A percentile compares a stretch with the other conserved stretches of the same genome.
Conservation (phyloP, 2,329 filamentous ascomycete genomes). For the Knoxdaviesia capensis region DNA sequence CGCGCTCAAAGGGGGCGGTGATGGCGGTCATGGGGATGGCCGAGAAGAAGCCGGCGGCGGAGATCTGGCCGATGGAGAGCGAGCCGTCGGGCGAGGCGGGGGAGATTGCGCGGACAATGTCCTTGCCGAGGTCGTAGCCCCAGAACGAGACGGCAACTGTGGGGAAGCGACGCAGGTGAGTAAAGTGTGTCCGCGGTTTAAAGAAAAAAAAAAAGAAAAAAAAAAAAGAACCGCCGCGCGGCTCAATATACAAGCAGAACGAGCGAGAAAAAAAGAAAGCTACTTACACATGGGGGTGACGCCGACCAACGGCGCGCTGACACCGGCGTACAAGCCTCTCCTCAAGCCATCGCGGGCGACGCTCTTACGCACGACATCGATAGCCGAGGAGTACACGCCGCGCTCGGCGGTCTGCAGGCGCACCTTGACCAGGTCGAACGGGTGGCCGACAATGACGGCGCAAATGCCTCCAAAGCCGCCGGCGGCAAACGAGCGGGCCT, state of each 20-base stretch:
- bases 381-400: conserved; percentile 73
- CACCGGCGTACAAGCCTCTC: conserved; percentile 84
- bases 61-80: conserved; percentile 72
- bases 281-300: conserved; percentile 96
- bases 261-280: background rate
- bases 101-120: conserved; percentile 52
- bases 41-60: conserved; percentile 88
- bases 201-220: background rate
- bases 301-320: conserved; percentile 81
- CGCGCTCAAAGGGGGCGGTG: conserved; percentile 96
- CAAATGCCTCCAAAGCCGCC: conserved; percentile 88
- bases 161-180: background rate
- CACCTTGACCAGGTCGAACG: conserved; percentile 96
- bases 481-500: conserved; percentile 64
- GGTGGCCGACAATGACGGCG: conserved; percentile 85
- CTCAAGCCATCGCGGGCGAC: conserved; percentile 66
- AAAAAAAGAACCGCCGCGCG: background rate
- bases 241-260: background rate
- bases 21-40: conserved; percentile 95
- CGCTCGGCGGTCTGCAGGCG: conserved; percentile 88
- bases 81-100: conserved; percentile 45
- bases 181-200: background rate
- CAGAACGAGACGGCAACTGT: conserved; percentile 51
- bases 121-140: conserved; percentile 93
- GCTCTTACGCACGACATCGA: conserved; percentile 82